Base-by-base conservation (phyloP, 2,329 filamentous ascomycete genomes). In the Diaporthe helianthi region DNA sequence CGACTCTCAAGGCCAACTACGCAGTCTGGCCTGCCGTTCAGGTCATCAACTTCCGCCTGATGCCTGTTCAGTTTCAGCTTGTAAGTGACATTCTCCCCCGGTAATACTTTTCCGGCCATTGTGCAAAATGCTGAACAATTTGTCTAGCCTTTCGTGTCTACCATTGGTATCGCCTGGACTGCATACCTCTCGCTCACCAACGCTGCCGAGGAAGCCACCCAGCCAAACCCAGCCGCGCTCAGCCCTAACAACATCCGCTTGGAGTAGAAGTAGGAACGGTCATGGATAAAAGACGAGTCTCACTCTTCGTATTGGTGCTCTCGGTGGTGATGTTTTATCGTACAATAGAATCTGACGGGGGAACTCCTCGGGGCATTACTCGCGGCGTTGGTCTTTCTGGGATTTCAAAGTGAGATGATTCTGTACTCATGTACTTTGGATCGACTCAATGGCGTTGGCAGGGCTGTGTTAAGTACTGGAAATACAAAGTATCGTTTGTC, bases 11-110 rank as follows among this genome's bases (percentile, higher is more conserved):
- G 84, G 94, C 95, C 74, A 99, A 99, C 82, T 99, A 92, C 76
- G 84, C 97, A 75, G 87, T 99, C 29, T 99, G 96, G 96, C 96
- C 96, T 29, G 89, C 92, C 7, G 96, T 99, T 53, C 96, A 99
- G 83, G 90, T 98, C 72, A 87, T 99, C 82, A 99, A 99, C 84
- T 99, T 99, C 83, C 89, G 95, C 36, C 79, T 98, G 74, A 93
- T 99, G 85, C 96, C 96, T 17, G 91, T 98, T 65, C 94, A 97
- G 78, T 97, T 96, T 80, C 96, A 99, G 81, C 92, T 99, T 81
- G 94, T 98, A 83, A 85, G 93, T 87, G 55, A 36, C 55, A 15
- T 67, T 33, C 29, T 3, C 15, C n/a, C 36, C n/a, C 36, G 12
- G 8, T 13, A 7, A 9, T 41, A 22, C 26, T 15, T 52, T 9